Evolutionary conservation across 805 yeast genomes (phyloP).

Genomic region (Maudiozyma bulderi): DNA sequence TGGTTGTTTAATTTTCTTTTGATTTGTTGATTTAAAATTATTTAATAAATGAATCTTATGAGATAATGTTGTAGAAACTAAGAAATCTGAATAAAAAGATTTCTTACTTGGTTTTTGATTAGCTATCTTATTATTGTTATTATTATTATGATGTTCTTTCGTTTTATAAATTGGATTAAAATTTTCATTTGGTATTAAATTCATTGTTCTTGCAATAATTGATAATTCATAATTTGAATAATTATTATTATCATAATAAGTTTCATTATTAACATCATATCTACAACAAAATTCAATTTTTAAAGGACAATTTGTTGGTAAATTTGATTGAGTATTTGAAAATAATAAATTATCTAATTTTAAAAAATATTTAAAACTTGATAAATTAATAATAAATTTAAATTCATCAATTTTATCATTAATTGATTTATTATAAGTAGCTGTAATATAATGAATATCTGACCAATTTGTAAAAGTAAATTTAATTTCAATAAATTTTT

Average conservation of each 20-base stretch:
- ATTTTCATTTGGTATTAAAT: neutral
- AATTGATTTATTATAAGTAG: constrained; percentile 21
- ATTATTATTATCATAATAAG: constrained; percentile 30
- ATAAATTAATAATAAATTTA: constrained; percentile 21
- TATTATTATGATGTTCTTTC: neutral
- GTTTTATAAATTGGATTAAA: neutral
- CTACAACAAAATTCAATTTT: constrained; percentile 25
- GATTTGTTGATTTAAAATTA: neutral
- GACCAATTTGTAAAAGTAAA: constrained; percentile 27
- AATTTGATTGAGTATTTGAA: constrained; percentile 1
- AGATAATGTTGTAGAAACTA: constrained; percentile 15
- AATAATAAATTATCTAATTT: constrained; percentile 15
- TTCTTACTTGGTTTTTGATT: neutral
- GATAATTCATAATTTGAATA: constrained; percentile 25
- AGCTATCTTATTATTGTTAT: neutral
- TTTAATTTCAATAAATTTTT: constrained; percentile 26
- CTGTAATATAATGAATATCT: constrained; percentile 24
- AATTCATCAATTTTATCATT: constrained; percentile 23
- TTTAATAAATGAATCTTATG: constrained; percentile 7
- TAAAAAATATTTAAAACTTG: constrained; percentile 20
- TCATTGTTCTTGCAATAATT: constrained; percentile 3
- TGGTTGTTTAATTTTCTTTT: too few relatives aligned
- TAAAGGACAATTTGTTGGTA: constrained; percentile 7
- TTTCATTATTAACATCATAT: constrained; percentile 26
- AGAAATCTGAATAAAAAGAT: constrained; percentile 9